Conservation (phyloP, 164 flowering plant genomes). For the Umbilicus rupestris region DNA sequence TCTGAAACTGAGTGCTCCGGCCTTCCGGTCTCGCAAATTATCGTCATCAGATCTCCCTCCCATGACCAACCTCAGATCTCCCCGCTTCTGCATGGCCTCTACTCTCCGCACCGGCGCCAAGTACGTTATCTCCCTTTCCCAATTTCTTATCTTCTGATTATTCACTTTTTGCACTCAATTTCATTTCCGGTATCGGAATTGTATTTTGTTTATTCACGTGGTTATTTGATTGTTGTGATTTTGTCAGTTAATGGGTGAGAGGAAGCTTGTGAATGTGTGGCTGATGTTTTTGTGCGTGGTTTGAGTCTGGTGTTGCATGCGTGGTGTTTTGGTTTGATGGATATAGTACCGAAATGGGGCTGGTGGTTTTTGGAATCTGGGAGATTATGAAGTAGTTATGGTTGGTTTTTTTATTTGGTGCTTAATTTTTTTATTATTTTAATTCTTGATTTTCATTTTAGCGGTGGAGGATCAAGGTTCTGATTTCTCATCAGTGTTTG, state of each 20-base stretch:
- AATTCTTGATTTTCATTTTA: neutral
- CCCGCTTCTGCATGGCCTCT: constrained; percentile 18
- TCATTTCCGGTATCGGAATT: neutral
- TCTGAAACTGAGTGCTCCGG: constrained; percentile 10
- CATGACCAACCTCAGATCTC: constrained; percentile 14
- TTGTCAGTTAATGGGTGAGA: no score
- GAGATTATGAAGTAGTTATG: neutral
- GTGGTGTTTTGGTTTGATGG: neutral
- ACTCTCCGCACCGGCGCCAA: constrained; percentile 15
- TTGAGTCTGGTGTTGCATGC: neutral
- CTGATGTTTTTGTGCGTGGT: no score
- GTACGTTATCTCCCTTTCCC: neutral
- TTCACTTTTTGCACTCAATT: neutral
- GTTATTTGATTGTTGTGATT: no score
- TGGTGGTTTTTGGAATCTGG: neutral
- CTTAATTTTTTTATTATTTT: neutral
- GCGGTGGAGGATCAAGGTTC: neutral
- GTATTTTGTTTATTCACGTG: neutral
- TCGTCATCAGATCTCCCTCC: constrained; percentile 8
- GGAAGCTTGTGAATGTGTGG: no score
- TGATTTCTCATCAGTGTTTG: no score
- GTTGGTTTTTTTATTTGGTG: neutral
- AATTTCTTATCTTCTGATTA: neutral
- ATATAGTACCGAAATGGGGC: neutral
- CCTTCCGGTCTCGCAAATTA: constrained; percentile 11